Percentiles rank a stretch among this genome's conserved stretches.
These are phyloP conservation scores for Apiospora pterosperma DNA, from an alignment of 2,329 filamentous ascomycete species.

Conservation along the genomic window DNA sequence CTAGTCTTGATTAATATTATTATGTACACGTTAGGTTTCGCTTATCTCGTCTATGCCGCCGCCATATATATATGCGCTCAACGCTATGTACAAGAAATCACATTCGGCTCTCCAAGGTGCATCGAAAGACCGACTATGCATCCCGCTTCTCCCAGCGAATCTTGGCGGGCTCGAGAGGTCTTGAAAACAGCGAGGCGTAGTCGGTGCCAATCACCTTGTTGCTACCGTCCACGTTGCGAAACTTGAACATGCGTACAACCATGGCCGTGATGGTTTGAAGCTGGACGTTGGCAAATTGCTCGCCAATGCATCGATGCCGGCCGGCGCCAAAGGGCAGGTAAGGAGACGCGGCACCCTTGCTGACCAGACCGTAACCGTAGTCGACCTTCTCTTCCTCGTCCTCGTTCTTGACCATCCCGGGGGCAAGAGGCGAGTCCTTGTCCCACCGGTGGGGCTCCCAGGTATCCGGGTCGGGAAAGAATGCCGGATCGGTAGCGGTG, in stretches of 20 bases:
- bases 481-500: conserved; percentile 65
- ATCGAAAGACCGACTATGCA: not conserved
- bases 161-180: conserved; percentile 66
- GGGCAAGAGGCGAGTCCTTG: conserved; percentile 55
- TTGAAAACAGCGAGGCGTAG: conserved; percentile 69
- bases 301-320: conserved; percentile 90
- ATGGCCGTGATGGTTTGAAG: conserved; percentile 80
- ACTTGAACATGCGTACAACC: conserved; percentile 75
- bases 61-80: not conserved
- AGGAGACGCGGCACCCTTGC: conserved; percentile 83
- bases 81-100: conserved; percentile 2
- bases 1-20: not conserved
- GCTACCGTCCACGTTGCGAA: conserved; percentile 71
- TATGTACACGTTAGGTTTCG: not conserved
- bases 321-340: conserved; percentile 95
- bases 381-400: conserved; percentile 75
- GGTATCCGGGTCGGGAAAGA: conserved; percentile 76
- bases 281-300: conserved; percentile 94
- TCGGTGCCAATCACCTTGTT: conserved; percentile 66
- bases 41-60: not conserved
- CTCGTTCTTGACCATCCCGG: conserved; percentile 41
- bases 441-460: conserved; percentile 96
- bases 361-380: conserved; percentile 90
- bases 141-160: conserved; percentile 74
- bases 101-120: not conserved